These are phyloP conservation scores for Aphanocladium album DNA, from an alignment of 2,329 filamentous ascomycete genomes.

Conservation along the genomic window DNA sequence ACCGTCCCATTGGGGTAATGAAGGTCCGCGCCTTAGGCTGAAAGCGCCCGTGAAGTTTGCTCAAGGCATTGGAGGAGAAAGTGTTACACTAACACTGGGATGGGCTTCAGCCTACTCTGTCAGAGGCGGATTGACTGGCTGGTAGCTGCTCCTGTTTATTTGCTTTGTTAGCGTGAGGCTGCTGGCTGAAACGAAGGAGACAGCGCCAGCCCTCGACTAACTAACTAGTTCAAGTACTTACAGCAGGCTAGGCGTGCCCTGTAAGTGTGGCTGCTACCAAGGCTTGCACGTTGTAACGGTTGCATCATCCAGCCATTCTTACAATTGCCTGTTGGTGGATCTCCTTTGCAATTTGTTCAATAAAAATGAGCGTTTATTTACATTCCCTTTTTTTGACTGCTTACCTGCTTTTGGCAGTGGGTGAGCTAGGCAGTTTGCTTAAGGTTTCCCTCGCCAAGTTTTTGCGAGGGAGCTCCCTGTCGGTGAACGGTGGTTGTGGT, in stretches of 20 bases:
- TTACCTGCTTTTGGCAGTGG: not conserved
- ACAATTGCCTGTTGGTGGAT: not conserved
- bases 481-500: not conserved
- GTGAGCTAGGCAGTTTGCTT: not conserved
- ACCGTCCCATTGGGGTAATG: too few species aligned
- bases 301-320: not conserved
- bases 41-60: too few species aligned
- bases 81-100: not conserved
- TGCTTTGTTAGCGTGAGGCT: conserved; percentile 11
- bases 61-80: too few species aligned
- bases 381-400: not conserved
- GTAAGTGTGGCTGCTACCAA: not conserved
- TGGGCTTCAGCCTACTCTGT: not conserved
- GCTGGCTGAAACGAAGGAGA: conserved; percentile 4
- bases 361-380: too few species aligned
- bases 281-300: not conserved
- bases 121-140: not conserved
- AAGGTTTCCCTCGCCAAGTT: not conserved
- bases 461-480: not conserved
- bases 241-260: not conserved
- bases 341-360: too few species aligned
- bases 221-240: too few species aligned
- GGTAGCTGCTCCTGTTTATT: not conserved
- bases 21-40: too few species aligned
- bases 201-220: not conserved